Evolutionary conservation across 768 basidiomycete genomes (phyloP), one percentile per base, ranked within the genome.

Genomic region (Rhodosporidiobolus sp.): DNA sequence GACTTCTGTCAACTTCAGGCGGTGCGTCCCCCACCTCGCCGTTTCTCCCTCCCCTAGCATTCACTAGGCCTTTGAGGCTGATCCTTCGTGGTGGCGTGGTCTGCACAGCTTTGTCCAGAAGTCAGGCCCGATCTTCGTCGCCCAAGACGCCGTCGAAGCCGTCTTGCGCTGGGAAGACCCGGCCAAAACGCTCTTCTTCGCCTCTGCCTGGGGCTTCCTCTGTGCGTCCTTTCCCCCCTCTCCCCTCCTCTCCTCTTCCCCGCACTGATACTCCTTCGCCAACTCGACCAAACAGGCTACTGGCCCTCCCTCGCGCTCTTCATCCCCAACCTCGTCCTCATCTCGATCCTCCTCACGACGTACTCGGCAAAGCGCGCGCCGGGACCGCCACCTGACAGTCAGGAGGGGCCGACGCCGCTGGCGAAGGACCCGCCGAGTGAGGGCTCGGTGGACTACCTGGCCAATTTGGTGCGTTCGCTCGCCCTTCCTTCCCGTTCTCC

Each of bases 161-260:
- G 71, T 79, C 1, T 43, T 79, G 11, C 34, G 67, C 26, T 79
- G 78, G 78, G 73, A 77, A 22, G 69, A 77, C 45, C 69, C 73
- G 12, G 30, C 72, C 24, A 76, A 76, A 56, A 79, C 78, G 17
- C n/a, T 72, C 46, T 76, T 77, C 58, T 77, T 74, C n/a, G 78
- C 63, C 2, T 58, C 38, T 1, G 34, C 34, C 8, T 79, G 72
- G 71, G 77, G 67, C 0, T 38, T 79, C 32, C 53, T 78, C 24
- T 77, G 78, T 77, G 19, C 53, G 75, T 68, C 19, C 52, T 3
- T 63, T 2, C 46, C 7, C 11, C 22, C 14, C n/a, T 9, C 5
- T 12, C 16, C 14, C 34, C 57, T n/a, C 16, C n/a, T 26, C 28
- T 16, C 11, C 26, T 11, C 63, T 22, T 1, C 3, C 38, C 6